Evolutionary conservation across 2,329 filamentous ascomycete species (phyloP), one percentile per base, ranked within the genome.

Genomic region (Monosporascus sp.): DNA sequence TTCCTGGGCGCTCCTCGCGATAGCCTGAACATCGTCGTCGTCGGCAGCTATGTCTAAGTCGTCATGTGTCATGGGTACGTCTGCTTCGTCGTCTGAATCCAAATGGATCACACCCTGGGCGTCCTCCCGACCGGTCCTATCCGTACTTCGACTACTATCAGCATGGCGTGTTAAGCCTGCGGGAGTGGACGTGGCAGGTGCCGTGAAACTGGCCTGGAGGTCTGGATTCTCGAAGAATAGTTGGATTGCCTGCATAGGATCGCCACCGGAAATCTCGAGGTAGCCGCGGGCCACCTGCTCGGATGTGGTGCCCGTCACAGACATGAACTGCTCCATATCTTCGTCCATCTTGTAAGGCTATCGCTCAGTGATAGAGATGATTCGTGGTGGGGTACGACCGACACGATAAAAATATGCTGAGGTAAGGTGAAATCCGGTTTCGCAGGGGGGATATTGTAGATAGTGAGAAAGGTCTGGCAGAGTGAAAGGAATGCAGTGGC

Each of bases 141-240:
- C 60, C 51, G 54, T 51, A 39, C 49, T 48, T 51, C 46, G 53
- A 47, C 47, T 48, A 53, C 49, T 25, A 22, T 24, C 61, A 27
- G 71, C 57, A 41, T 71, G 59, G 14, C 72, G 65, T 31, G 69
- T 65, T 38, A 69, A 57, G 24, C 70, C 57, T 22, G 72, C 61
- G n/a, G 71, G 59, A 52, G 61, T 60, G 18, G 72, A 57, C 20
- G 69, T 61, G 11, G 72, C 60, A 27, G 71, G 58, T 15, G 75
- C 67, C 48, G 71, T 65, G 54, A 81, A 69, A 53, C 71, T 72
- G 44, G 72, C 72, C 60, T 79, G 83, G 56, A 86, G 82, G 47
- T 93, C 91, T 44, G 88, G 89, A 67, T 88, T 94, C 66, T 95
- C 90, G 70, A 90, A 97, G 74, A 85, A 99, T 14, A 97, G 84